Evolutionary conservation across 495 filamentous ascomycete genomes (phyloP).

Genomic region (Neurospora sp.): DNA sequence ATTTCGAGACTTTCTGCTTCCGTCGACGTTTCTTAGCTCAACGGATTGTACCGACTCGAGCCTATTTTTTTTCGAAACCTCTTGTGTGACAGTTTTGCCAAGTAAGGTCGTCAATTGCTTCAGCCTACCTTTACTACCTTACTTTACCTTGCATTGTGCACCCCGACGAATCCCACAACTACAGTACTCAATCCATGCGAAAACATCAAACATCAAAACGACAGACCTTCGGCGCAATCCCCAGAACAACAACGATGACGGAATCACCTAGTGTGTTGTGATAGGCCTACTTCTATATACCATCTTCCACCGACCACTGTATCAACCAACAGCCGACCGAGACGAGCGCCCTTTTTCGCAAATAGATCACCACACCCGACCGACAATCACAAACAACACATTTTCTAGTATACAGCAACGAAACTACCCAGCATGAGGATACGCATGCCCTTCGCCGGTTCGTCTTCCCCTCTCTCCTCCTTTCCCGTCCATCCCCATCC

Average conservation of each 20-base stretch:
- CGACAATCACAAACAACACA: neutral
- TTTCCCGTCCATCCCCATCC: neutral
- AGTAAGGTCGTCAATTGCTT: neutral
- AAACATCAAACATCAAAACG: neutral
- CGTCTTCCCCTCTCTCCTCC: constrained; percentile 6
- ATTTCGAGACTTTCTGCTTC: neutral
- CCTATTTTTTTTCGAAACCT: neutral
- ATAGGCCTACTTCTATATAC: neutral
- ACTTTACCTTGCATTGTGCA: neutral
- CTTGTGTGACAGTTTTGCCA: neutral
- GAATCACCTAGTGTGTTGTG: neutral
- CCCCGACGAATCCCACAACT: neutral
- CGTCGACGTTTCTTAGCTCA: neutral
- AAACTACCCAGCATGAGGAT: constrained; percentile 48
- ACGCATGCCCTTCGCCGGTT: constrained; percentile 65
- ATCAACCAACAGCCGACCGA: neutral
- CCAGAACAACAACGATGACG: neutral
- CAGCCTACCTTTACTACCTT: neutral
- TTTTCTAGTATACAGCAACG: neutral
- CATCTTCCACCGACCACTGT: neutral
- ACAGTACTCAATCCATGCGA: neutral
- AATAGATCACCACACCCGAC: neutral
- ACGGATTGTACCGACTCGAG: neutral
- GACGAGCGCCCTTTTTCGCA: neutral
- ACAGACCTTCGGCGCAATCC: neutral